Percentiles rank a stretch among this genome's conserved stretches.
Conservation (phyloP, 73 alveolate species). For the Symbiodinium pilosum region DNA sequence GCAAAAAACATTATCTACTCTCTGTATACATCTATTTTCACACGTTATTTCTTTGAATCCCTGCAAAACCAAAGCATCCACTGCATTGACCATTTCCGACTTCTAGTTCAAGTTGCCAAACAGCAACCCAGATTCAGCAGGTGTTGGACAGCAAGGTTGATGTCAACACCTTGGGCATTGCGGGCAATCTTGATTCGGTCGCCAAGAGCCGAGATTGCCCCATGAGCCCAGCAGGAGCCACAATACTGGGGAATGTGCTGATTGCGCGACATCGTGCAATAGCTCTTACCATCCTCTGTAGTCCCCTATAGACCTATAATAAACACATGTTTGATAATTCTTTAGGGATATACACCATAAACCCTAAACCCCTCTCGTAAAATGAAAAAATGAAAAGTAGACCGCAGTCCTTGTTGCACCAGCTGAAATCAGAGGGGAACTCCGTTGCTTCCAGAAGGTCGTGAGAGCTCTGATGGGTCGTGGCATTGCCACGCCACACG, state of each 20-base stretch:
- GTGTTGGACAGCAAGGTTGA: slow-evolving; percentile 97
- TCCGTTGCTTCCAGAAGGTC: background rate
- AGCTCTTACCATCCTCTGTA: slow-evolving; percentile 95
- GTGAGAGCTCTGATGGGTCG: slow-evolving; percentile 13
- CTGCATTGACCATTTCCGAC: too few species aligned
- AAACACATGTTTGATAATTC: background rate
- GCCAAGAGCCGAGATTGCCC: slow-evolving; percentile 97
- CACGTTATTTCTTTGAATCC: too few species aligned
- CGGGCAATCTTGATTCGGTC: slow-evolving; percentile 98
- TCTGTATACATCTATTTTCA: too few species aligned
- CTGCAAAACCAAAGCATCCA: too few species aligned
- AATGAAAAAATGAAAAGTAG: too few species aligned
- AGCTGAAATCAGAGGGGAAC: slow-evolving; percentile 18
- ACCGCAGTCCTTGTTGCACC: slow-evolving; percentile 75
- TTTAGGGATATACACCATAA: too few species aligned
- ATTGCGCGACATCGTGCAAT: slow-evolving; percentile 96
- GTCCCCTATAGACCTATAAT: background rate
- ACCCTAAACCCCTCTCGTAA: too few species aligned
- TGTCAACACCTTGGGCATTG: slow-evolving; percentile 97
- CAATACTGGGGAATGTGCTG: slow-evolving; percentile 98
- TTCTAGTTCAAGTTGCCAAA: too few species aligned
- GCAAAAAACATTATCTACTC: too few species aligned
- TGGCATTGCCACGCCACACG: slow-evolving; percentile 28
- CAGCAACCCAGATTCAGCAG: too few species aligned
- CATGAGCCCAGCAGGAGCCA: slow-evolving; percentile 99